Percentiles rank a stretch among this genome's conserved stretches.
These are phyloP conservation scores for Papiliotrema flavescens DNA, from an alignment of 1,284 basidiomycete genomes.

Conservation along the genomic window DNA sequence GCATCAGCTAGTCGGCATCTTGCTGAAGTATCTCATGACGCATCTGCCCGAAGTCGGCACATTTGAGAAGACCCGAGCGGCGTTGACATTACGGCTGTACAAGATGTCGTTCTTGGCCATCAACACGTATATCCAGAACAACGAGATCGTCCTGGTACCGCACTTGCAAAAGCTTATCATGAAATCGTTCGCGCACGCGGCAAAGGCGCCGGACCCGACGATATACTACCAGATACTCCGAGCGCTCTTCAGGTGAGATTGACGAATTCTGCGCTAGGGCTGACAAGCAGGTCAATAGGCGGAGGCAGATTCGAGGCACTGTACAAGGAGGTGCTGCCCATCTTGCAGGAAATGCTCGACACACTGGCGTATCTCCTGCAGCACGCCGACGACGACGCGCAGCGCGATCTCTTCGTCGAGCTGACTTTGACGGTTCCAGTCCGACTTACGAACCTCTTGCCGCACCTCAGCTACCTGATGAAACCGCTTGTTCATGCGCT, in stretches of 20 bases:
- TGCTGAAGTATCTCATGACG: slow-evolving; percentile 82
- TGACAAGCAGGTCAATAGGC: slow-evolving; percentile 68
- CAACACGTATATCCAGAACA: slow-evolving; percentile 68
- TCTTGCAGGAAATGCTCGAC: slow-evolving; percentile 96
- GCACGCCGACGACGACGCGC: slow-evolving; percentile 65
- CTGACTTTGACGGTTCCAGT: slow-evolving; percentile 96
- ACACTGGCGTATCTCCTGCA: slow-evolving; percentile 87
- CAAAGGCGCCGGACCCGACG: slow-evolving; percentile 82
- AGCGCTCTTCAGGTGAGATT: slow-evolving; percentile 70
- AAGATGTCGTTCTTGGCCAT: slow-evolving; percentile 96
- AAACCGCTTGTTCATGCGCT: slow-evolving; percentile 90
- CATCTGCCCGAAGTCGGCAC: slow-evolving; percentile 81
- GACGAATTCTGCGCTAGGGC: neutral
- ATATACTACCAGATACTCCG: slow-evolving; percentile 95
- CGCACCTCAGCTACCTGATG: slow-evolving; percentile 95
- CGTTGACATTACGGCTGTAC: slow-evolving; percentile 83
- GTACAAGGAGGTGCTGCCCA: slow-evolving; percentile 94
- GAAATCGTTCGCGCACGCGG: slow-evolving; percentile 92
- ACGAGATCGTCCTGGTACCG: slow-evolving; percentile 87
- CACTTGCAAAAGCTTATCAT: slow-evolving; percentile 93
- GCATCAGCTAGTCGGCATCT: slow-evolving; percentile 85
- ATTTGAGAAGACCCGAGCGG: slow-evolving; percentile 70
- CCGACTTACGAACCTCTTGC: slow-evolving; percentile 90
- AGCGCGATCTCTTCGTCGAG: slow-evolving; percentile 90
- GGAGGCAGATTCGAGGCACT: slow-evolving; percentile 91